Evolutionary conservation across 2,329 filamentous ascomycete species (phyloP).

Genomic region (Capronia coronata): DNA sequence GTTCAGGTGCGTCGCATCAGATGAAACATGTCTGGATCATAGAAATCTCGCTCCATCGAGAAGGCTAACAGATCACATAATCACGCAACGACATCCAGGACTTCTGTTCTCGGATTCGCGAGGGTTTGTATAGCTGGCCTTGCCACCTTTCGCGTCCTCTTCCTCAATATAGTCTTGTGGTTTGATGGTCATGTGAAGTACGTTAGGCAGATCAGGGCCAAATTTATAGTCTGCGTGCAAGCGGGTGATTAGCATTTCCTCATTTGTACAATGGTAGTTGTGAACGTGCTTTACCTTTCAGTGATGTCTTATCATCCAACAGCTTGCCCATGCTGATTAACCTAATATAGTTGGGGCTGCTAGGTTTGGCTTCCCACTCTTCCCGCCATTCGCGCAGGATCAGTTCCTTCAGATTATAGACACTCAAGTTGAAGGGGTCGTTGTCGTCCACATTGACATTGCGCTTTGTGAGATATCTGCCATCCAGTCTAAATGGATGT

Average conservation of each 20-base stretch:
- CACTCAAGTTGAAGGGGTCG: constrained; percentile 83
- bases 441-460: constrained; percentile 68
- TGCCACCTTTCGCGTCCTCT: constrained; percentile 64
- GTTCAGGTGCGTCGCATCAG: not conserved
- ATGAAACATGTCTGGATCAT: not conserved
- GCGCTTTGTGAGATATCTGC: constrained; percentile 74
- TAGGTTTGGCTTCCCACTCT: constrained; percentile 81
- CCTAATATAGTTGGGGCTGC: constrained; percentile 80
- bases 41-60: not conserved
- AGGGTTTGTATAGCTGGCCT: constrained; percentile 44
- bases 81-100: constrained; percentile 59
- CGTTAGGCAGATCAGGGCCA: constrained; percentile 66
- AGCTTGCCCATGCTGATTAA: constrained; percentile 88
- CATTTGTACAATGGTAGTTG: not conserved
- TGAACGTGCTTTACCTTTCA: constrained; percentile 58
- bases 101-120: constrained; percentile 51
- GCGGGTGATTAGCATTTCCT: not conserved
- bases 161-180: constrained; percentile 74
- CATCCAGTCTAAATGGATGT: constrained; percentile 85
- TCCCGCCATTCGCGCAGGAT: constrained; percentile 89
- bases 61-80: constrained; percentile 43
- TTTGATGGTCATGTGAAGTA: constrained; percentile 91
- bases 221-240: constrained; percentile 66
- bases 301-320: constrained; percentile 75
- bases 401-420: constrained; percentile 89